Evolutionary conservation across 2,329 filamentous ascomycete species (phyloP).

Genomic region (Akanthomyces muscarius): DNA sequence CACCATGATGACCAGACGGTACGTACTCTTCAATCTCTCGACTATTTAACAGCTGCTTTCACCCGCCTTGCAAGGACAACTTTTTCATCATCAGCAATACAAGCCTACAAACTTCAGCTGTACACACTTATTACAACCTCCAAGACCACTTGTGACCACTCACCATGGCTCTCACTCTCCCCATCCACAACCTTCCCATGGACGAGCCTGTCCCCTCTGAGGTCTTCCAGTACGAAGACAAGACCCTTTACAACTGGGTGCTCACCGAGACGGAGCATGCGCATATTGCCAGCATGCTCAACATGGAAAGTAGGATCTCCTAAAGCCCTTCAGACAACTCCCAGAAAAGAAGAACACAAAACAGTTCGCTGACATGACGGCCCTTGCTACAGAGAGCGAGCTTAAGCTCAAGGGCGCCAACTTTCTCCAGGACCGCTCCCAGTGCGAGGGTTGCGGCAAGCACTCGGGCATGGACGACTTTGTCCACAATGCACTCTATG

Average conservation of each 20-base stretch:
- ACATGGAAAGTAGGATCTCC: constrained; percentile 1
- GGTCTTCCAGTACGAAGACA: not conserved
- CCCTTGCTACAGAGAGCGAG: not conserved
- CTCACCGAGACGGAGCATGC: constrained; percentile 6
- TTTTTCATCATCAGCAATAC: not conserved
- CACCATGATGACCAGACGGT: not conserved
- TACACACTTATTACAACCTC: not conserved
- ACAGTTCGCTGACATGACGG: too few relatives aligned
- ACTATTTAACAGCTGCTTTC: not conserved
- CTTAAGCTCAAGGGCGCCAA: constrained; percentile 2
- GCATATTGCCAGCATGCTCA: constrained; percentile 14
- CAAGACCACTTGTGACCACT: not conserved
- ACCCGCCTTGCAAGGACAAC: not conserved
- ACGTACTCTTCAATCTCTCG: not conserved
- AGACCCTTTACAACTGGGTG: constrained; percentile 3
- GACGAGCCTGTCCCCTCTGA: constrained; percentile 5
- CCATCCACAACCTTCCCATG: constrained; percentile 2
- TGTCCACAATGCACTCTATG: constrained; percentile 15
- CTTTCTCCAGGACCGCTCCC: constrained; percentile 10
- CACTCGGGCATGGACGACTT: constrained; percentile 15
- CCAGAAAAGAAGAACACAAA: too few relatives aligned
- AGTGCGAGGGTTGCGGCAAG: constrained; percentile 15
- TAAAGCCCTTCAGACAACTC: not conserved
- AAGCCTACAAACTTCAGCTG: not conserved
- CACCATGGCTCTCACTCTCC: constrained; percentile 7